phyloP scores from a whole-genome alignment of 2,329 filamentous ascomycete species.

The Talaromyces islandicus region DNA sequence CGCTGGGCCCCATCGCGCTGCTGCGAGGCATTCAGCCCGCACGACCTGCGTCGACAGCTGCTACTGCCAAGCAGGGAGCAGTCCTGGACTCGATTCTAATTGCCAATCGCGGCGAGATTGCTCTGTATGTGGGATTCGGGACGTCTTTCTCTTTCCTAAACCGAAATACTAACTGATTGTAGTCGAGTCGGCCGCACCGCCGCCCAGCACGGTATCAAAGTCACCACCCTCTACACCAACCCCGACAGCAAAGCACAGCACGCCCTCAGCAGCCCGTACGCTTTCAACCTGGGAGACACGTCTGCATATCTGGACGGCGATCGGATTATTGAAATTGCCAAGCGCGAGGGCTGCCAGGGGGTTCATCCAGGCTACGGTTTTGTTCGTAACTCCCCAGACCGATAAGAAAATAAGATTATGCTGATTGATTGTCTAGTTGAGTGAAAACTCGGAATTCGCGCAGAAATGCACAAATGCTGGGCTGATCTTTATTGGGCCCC shows the following conservation, averaged over 20 bases:
- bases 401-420: not conserved
- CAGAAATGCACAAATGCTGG: constrained; percentile 82
- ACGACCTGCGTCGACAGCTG: constrained; percentile 2
- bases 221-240: constrained; percentile 91
- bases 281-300: constrained; percentile 75
- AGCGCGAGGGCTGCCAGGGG: constrained; percentile 77
- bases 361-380: constrained; percentile 96
- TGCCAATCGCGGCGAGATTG: constrained; percentile 95
- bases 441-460: constrained; percentile 89
- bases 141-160: constrained; percentile 3
- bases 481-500: constrained; percentile 89
- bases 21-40: constrained; percentile 1
- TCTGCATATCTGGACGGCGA: constrained; percentile 90
- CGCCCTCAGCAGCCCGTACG: constrained; percentile 74
- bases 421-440: constrained; percentile 46
- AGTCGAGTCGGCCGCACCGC: constrained; percentile 83
- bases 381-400: constrained; percentile 33
- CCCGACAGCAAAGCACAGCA: constrained; percentile 85
- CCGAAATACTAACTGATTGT: constrained; percentile 6
- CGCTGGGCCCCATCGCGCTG: not conserved
- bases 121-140: constrained; percentile 52
- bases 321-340: constrained; percentile 82
- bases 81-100: constrained; percentile 76
- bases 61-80: constrained; percentile 2
- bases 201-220: constrained; percentile 78